Conservation (phyloP, 106 monocot species). For the Acorus gramineus region DNA sequence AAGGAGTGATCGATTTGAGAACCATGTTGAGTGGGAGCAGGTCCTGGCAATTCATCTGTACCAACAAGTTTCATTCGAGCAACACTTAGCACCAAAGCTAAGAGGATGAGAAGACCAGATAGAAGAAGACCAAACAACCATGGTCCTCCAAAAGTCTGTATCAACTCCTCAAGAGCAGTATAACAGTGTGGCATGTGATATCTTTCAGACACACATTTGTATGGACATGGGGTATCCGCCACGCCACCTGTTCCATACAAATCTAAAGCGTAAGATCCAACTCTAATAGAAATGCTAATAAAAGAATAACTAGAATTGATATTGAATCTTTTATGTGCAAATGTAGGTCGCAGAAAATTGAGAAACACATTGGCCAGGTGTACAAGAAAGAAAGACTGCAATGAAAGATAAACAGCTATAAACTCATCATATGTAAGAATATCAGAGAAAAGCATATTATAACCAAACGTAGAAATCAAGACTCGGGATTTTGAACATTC, state of each 20-base stretch:
- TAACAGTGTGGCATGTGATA: slow-evolving; percentile 99
- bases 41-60: slow-evolving; percentile 83
- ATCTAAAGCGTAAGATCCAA: no score
- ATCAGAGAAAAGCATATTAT: no score
- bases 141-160: slow-evolving; percentile 96
- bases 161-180: slow-evolving; percentile 92
- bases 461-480: no score
- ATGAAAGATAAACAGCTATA: no score
- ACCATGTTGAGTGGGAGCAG: slow-evolving; percentile 86
- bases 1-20: slow-evolving; percentile 97
- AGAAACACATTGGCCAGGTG: no score
- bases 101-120: slow-evolving; percentile 65
- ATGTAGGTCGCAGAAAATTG: no score
- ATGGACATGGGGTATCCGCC: slow-evolving; percentile 76
- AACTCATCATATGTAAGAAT: no score
- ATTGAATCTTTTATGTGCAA: no score
- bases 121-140: slow-evolving; percentile 97
- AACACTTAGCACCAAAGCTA: slow-evolving; percentile 89
- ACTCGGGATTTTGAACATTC: no score
- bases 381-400: no score
- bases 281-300: no score
- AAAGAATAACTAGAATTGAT: no score
- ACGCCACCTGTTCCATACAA: slow-evolving; percentile 60
- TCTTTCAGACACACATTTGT: slow-evolving; percentile 78
- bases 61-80: slow-evolving; percentile 98